Percentiles rank a stretch among this genome's conserved stretches.
Evolutionary conservation across 257 asterid genomes (phyloP).

Genomic region (Nicotiana benthamiana): DNA sequence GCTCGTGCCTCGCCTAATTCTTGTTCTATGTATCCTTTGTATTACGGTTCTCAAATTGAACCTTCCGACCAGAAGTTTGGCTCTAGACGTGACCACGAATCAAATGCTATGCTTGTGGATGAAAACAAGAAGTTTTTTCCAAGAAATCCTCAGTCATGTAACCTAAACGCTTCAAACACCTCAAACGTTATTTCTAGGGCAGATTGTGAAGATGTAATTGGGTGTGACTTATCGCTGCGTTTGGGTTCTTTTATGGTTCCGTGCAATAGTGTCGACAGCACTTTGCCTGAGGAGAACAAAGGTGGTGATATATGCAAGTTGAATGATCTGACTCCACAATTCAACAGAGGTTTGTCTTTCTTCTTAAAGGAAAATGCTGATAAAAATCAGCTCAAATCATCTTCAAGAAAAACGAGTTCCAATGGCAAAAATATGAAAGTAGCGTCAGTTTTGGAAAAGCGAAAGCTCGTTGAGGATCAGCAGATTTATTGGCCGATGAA

Average conservation of each 20-base stretch:
- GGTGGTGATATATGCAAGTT: constrained; percentile 17
- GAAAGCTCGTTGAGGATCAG: constrained; percentile 19
- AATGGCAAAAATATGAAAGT: constrained; percentile 14
- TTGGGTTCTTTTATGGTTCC: constrained; percentile 53
- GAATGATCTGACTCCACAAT: constrained; percentile 16
- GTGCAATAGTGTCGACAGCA: constrained; percentile 12
- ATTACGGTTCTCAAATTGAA: constrained; percentile 27
- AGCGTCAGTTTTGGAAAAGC: constrained; percentile 11
- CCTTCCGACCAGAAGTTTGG: constrained; percentile 12
- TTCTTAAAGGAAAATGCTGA: constrained; percentile 10
- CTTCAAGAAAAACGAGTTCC: constrained; percentile 7
- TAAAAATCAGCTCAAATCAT: constrained; percentile 1
- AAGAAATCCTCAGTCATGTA: constrained; percentile 6
- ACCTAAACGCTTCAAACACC: constrained; percentile 19
- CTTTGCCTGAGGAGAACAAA: constrained; percentile 20
- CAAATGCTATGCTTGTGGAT: constrained; percentile 19
- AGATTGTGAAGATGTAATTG: constrained; percentile 16
- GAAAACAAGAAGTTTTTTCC: constrained; percentile 16
- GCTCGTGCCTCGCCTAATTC: constrained; percentile 21
- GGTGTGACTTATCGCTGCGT: constrained; percentile 75
- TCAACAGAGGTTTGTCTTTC: constrained; percentile 17
- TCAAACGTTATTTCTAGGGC: constrained; percentile 13
- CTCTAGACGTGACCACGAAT: constrained; percentile 16
- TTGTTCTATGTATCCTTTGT: constrained; percentile 62
- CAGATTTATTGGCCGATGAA: constrained; percentile 19